Conservation (phyloP, 768 basidiomycete species). For the Lactarius hengduanensis region DNA sequence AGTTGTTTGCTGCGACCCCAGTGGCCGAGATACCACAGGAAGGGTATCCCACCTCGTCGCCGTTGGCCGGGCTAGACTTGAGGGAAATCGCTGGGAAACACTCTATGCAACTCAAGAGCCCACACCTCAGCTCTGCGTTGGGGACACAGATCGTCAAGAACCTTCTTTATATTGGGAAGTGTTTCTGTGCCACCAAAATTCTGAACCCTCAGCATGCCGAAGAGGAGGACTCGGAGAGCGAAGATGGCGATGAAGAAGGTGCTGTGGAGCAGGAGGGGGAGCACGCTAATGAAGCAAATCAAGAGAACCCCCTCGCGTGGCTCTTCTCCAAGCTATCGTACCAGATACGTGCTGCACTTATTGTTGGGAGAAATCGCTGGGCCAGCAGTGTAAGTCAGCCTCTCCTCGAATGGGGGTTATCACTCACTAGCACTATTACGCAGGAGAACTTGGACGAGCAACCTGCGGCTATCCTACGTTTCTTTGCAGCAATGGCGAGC, state of each 20-base stretch:
- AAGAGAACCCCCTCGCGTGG: conserved; percentile 70
- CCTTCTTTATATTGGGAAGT: conserved; percentile 87
- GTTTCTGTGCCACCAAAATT: conserved; percentile 54
- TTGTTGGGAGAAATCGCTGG: conserved; percentile 60
- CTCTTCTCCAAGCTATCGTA: conserved; percentile 93
- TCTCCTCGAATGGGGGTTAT: neutral
- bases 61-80: conserved; percentile 46
- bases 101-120: conserved; percentile 77
- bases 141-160: conserved; percentile 89
- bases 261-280: conserved; percentile 17
- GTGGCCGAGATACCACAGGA: conserved; percentile 38
- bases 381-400: conserved; percentile 43
- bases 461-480: conserved; percentile 76
- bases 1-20: conserved; percentile 58
- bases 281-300: conserved; percentile 15
- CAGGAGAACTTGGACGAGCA: conserved; percentile 84
- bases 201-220: conserved; percentile 28
- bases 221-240: conserved; percentile 35
- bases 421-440: conserved; percentile 4
- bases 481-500: conserved; percentile 91
- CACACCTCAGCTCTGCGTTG: conserved; percentile 68
- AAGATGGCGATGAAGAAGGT: conserved; percentile 31
- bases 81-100: conserved; percentile 70
- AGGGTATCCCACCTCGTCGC: conserved; percentile 27
- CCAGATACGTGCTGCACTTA: conserved; percentile 74